A percentile compares a stretch with the other conserved stretches of the same genome.
Conservation (phyloP, 176 grass and related monocot genomes). For the Hordeum marinum region DNA sequence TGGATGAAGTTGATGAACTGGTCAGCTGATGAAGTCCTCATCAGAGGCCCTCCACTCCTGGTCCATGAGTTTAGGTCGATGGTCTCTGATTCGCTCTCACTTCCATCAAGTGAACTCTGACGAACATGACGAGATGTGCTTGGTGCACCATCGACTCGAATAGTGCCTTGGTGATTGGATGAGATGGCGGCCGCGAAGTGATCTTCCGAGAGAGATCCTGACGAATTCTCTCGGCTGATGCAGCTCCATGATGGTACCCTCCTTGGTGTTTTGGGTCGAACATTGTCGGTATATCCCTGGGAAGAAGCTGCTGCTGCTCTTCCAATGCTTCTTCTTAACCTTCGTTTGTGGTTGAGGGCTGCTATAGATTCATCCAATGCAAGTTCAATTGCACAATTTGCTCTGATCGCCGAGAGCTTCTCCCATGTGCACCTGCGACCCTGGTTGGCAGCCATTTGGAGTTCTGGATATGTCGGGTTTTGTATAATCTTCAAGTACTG, state of each 20-base stretch:
- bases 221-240: conserved; percentile 85
- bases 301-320: conserved; percentile 47
- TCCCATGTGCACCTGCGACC: conserved; percentile 90
- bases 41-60: conserved; percentile 81
- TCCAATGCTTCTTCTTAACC: conserved; percentile 66
- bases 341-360: conserved; percentile 78
- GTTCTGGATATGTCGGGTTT: conserved; percentile 65
- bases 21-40: conserved; percentile 80
- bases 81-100: conserved; percentile 87
- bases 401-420: conserved; percentile 89
- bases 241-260: conserved; percentile 91
- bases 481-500: conserved; percentile 98
- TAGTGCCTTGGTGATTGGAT: conserved; percentile 25
- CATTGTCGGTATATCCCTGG: conserved; percentile 32
- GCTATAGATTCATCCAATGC: conserved; percentile 86
- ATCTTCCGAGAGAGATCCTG: conserved; percentile 83
- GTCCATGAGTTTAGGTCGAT: conserved; percentile 90
- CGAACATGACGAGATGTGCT: conserved; percentile 5
- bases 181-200: conserved; percentile 27
- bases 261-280: conserved; percentile 47
- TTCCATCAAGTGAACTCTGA: conserved; percentile 50
- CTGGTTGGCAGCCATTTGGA: conserved; percentile 89
- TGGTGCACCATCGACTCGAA: neutral
- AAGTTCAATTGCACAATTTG: conserved; percentile 96
- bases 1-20: conserved; percentile 77